Evolutionary conservation across 2,329 filamentous ascomycete genomes (phyloP).

Genomic region (Cercospora sp.): DNA sequence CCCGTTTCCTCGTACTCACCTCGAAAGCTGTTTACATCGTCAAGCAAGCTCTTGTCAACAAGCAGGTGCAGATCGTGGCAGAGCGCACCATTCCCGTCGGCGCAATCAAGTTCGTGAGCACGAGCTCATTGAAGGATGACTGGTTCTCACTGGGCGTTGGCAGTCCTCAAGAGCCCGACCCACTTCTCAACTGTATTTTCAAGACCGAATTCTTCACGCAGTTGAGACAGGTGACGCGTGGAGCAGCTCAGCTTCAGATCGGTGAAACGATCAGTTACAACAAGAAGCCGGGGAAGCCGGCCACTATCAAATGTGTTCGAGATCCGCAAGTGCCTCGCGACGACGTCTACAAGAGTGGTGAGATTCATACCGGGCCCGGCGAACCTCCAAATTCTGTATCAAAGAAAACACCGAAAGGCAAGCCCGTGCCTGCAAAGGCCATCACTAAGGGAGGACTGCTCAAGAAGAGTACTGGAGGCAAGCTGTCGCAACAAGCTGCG

Average conservation of each 20-base stretch:
- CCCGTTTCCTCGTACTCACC: conserved; percentile 81
- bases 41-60: conserved; percentile 77
- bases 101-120: conserved; percentile 82
- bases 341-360: conserved; percentile 92
- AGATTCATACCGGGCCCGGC: conserved; percentile 81
- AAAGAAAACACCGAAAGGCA: conserved; percentile 80
- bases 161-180: conserved; percentile 88
- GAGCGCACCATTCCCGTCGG: conserved; percentile 82
- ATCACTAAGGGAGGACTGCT: conserved; percentile 94
- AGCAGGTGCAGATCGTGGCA: conserved; percentile 75
- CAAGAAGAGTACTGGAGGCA: conserved; percentile 70
- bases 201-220: conserved; percentile 98
- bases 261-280: conserved; percentile 88
- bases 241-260: conserved; percentile 79
- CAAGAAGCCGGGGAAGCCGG: conserved; percentile 94
- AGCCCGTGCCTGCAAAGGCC: conserved; percentile 80
- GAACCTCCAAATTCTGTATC: conserved; percentile 82
- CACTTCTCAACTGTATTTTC: conserved; percentile 87
- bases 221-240: conserved; percentile 75
- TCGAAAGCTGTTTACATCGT: conserved; percentile 82
- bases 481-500: conserved; percentile 60
- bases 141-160: conserved; percentile 94
- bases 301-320: conserved; percentile 84
- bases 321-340: conserved; percentile 71
- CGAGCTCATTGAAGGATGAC: conserved; percentile 82